Conservation (phyloP, 352 stramenopile genomes). For the Globisporangium mamillatum region DNA sequence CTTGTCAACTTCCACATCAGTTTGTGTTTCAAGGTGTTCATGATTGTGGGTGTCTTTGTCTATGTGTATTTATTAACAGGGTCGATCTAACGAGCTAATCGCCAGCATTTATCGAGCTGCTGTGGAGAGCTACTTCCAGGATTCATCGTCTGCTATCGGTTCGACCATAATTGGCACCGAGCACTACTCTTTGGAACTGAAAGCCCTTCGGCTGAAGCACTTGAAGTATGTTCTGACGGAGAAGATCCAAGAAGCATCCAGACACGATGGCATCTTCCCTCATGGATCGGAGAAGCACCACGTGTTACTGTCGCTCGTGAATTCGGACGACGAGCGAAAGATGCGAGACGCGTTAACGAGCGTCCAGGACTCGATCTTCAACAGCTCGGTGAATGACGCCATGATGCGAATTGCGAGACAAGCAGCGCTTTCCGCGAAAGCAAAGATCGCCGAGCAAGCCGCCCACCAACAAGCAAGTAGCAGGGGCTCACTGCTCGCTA, state of each 20-base stretch:
- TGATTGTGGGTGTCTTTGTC: neutral
- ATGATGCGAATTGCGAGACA: conserved; percentile 84
- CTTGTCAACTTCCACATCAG: neutral
- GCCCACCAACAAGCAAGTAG: conserved; percentile 65
- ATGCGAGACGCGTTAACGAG: conserved; percentile 58
- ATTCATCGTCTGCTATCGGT: neutral
- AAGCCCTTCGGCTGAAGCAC: conserved; percentile 42
- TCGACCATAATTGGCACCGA: conserved; percentile 5
- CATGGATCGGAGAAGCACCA: conserved; percentile 67
- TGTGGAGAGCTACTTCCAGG: conserved; percentile 19
- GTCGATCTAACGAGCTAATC: neutral
- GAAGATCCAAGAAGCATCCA: conserved; percentile 68
- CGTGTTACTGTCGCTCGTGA: conserved; percentile 38
- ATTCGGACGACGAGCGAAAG: conserved; percentile 43
- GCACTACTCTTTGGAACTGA: conserved; percentile 8
- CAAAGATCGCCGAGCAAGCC: conserved; percentile 77
- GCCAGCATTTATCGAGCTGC: conserved; percentile 16
- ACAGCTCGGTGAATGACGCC: conserved; percentile 68
- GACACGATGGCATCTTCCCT: conserved; percentile 66
- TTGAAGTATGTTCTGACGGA: conserved; percentile 75
- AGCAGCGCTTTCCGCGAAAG: conserved; percentile 73
- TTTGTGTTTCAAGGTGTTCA: neutral
- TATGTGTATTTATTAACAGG: neutral
- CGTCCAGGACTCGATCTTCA: conserved; percentile 68
- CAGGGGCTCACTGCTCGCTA: conserved; percentile 64